Evolutionary conservation across 306 rosid genomes (phyloP).

Genomic region (Pyrus betulifolia): DNA sequence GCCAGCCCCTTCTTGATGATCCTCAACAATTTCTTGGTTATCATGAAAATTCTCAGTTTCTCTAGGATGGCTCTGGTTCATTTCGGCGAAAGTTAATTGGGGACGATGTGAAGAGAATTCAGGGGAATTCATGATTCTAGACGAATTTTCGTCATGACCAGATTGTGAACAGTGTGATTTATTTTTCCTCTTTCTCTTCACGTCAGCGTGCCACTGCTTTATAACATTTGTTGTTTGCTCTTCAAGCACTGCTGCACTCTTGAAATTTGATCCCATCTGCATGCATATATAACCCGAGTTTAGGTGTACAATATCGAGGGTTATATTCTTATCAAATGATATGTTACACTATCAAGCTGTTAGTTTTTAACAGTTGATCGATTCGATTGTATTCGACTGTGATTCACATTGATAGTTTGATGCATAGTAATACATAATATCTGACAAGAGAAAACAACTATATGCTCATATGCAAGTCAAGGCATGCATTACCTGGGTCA

Average conservation of each 20-base stretch:
- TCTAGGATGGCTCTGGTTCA: not conserved
- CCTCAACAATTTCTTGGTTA: conserved; percentile 13
- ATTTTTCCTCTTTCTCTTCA: conserved; percentile 35
- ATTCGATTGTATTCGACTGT: not conserved
- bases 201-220: conserved; percentile 42
- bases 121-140: not conserved
- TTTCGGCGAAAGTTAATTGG: conserved; percentile 1
- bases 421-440: not conserved
- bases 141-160: not conserved
- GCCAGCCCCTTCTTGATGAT: not conserved
- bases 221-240: conserved; percentile 32
- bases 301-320: not conserved
- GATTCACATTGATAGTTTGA: not conserved
- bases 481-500: conserved; percentile 40
- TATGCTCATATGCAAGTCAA: not conserved
- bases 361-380: not conserved
- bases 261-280: conserved; percentile 58
- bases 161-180: conserved; percentile 4
- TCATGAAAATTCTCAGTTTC: conserved; percentile 18
- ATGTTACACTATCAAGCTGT: not conserved
- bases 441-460: not conserved
- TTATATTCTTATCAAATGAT: not conserved
- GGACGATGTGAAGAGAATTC: conserved; percentile 7
- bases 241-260: conserved; percentile 33
- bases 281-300: not conserved